Conservation (phyloP, 2,329 filamentous ascomycete species). For the Macrophomina pseudophaseolina region DNA sequence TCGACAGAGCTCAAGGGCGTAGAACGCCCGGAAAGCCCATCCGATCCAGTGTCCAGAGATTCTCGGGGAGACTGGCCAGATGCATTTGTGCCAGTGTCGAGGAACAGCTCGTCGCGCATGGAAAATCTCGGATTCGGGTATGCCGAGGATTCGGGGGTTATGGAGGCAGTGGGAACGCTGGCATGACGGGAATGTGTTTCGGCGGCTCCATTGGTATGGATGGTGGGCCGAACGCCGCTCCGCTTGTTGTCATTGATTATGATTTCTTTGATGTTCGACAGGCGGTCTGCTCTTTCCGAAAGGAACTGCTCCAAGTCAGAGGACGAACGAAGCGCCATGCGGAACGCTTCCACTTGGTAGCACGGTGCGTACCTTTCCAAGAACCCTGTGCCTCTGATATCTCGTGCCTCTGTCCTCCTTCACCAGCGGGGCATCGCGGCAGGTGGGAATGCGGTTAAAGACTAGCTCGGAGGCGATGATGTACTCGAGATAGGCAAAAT, state of each 20-base stretch:
- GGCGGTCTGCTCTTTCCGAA: constrained; percentile 45
- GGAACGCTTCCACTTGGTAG: background rate
- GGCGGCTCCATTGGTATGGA: background rate
- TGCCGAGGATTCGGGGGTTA: background rate
- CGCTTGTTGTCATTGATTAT: constrained; percentile 59
- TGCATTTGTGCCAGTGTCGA: constrained; percentile 28
- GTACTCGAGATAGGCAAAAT: constrained; percentile 82
- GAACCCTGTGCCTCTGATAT: constrained; percentile 55
- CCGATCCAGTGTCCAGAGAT: constrained; percentile 34
- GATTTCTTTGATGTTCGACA: constrained; percentile 55
- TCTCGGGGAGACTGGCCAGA: constrained; percentile 29
- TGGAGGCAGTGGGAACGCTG: background rate
- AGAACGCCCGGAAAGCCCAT: constrained; percentile 31
- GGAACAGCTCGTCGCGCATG: constrained; percentile 26
- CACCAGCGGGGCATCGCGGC: constrained; percentile 73
- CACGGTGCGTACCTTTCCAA: constrained; percentile 34
- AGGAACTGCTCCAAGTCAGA: constrained; percentile 16
- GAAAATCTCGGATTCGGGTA: constrained; percentile 26
- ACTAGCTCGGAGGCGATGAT: constrained; percentile 80
- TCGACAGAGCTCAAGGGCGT: constrained; percentile 33
- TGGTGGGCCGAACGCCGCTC: constrained; percentile 58
- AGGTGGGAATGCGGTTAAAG: constrained; percentile 74
- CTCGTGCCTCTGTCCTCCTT: constrained; percentile 58
- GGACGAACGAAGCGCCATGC: background rate
- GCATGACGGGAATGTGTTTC: constrained; percentile 14